Percentiles rank a stretch among this genome's conserved stretches.
These are phyloP conservation scores for Sabuloglossum arenarium DNA, from an alignment of 495 filamentous ascomycete genomes.

Conservation along the genomic window DNA sequence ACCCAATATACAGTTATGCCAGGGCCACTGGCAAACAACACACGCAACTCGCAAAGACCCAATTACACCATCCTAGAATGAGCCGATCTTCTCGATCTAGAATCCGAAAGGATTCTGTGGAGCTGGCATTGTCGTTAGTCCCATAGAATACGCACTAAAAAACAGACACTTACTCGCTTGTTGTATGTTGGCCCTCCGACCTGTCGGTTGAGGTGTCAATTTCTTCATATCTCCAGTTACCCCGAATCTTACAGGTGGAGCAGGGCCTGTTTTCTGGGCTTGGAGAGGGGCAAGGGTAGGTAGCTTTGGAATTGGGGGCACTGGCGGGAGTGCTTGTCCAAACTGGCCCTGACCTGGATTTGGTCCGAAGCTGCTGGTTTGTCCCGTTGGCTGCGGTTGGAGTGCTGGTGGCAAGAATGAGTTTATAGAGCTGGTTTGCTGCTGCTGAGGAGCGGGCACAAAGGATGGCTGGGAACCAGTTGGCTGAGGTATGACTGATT, in stretches of 20 bases:
- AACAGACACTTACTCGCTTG: slow-evolving; percentile 77
- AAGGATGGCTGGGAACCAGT: slow-evolving; percentile 21
- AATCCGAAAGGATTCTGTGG: slow-evolving; percentile 89
- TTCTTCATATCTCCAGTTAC: slow-evolving; percentile 49
- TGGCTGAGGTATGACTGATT: slow-evolving; percentile 32
- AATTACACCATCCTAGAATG: not conserved
- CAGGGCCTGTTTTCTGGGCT: slow-evolving; percentile 84
- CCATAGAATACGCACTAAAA: not conserved
- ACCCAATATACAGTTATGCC: not conserved
- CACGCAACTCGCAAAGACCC: not conserved
- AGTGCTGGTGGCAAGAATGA: slow-evolving; percentile 20
- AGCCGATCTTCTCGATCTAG: slow-evolving; percentile 17
- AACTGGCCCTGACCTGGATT: slow-evolving; percentile 21
- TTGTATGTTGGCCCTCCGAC: slow-evolving; percentile 66
- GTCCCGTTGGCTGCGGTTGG: slow-evolving; percentile 32
- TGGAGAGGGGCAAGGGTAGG: slow-evolving; percentile 37
- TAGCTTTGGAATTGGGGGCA: slow-evolving; percentile 27
- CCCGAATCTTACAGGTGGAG: slow-evolving; percentile 78
- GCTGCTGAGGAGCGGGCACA: slow-evolving; percentile 2
- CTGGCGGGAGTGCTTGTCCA: slow-evolving; percentile 14
- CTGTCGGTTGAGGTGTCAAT: slow-evolving; percentile 73
- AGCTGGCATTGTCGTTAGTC: slow-evolving; percentile 27
- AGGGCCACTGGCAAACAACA: not conserved
- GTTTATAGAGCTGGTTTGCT: slow-evolving; percentile 8
- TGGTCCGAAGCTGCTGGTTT: slow-evolving; percentile 13